Base-by-base conservation (phyloP, 2,329 filamentous ascomycete species). In the Hypoxylon sp. region DNA sequence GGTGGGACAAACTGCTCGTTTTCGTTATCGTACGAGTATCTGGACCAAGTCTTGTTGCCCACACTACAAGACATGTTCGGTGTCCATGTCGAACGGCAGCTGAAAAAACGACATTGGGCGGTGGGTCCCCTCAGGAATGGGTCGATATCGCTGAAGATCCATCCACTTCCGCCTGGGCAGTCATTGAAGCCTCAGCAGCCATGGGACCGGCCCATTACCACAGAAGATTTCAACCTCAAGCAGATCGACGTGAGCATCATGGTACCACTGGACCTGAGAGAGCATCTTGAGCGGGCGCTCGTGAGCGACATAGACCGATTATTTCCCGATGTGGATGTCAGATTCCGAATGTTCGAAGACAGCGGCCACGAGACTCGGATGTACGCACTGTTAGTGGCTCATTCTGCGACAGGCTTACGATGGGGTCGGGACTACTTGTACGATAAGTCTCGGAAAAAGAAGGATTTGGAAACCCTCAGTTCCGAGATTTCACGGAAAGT, bases 1-100 rank as follows among this genome's bases (percentile, higher is more conserved):
- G 87, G 87, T 4, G 87, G 87, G 15, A 89, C 87, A 1, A 89
- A 89, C 65, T 82, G 85, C 2, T 77, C 79, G 8, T 87, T 81
- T 70, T 87, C 86, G 0, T 78, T 81, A 1, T 86, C 82, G n/a
- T 88, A 80, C 61, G 87, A 90, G 69, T 90, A 89, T 69, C 75
- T 89, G 3, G 85, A 87, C 69, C 87, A 89, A 69, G 83, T 89
- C 0, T 78, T 89, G 1, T 74, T 88, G 30, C 87, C 87, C 2
- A 77, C 79, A 0, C 74, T 89, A 0, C 78, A 85, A 69, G 76
- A 79, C 2, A 78, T 79, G 3, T 87, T 88, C 56, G 79, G 81
- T 1, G 73, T 88, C 41, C 56, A 59, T 1, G 78, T 86, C 3
- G 79, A 84, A 61, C 72, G 85, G 6, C 68, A 74, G 17, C 70